Percentiles rank a stretch among this genome's conserved stretches.
Evolutionary conservation across 495 filamentous ascomycete genomes (phyloP).

Genomic region (Lepraria neglecta): DNA sequence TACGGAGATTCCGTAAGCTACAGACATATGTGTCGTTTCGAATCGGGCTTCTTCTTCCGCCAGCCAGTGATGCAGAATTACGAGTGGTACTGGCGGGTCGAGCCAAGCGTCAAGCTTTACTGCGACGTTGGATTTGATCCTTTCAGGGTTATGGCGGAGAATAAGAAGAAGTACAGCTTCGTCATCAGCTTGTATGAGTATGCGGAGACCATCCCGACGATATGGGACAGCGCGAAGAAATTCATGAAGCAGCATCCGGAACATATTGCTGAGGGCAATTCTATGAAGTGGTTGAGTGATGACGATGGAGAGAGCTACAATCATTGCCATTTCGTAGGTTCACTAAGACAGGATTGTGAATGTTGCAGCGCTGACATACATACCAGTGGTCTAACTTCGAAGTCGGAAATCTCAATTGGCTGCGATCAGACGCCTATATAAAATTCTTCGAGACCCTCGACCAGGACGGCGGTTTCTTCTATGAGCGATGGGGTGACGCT

Average conservation of each 20-base stretch:
- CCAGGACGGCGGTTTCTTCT: conserved; percentile 83
- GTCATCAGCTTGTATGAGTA: conserved; percentile 91
- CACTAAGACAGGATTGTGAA: not conserved
- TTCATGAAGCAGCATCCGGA: conserved; percentile 86
- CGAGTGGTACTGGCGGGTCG: conserved; percentile 90
- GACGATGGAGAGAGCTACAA: conserved; percentile 88
- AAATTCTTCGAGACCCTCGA: conserved; percentile 79
- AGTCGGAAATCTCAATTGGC: conserved; percentile 77
- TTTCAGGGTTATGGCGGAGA: conserved; percentile 81
- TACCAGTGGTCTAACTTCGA: conserved; percentile 87
- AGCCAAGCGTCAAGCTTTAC: conserved; percentile 80
- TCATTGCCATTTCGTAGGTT: conserved; percentile 88
- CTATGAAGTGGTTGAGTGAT: conserved; percentile 85
- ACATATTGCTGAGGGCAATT: conserved; percentile 76
- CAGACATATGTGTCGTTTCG: conserved; percentile 90
- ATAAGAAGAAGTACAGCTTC: conserved; percentile 87
- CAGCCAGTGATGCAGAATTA: conserved; percentile 76
- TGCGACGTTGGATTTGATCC: conserved; percentile 80
- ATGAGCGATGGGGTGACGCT: conserved; percentile 88
- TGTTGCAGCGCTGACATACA: not conserved
- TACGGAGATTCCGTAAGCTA: conserved; percentile 92
- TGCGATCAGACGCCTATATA: conserved; percentile 68
- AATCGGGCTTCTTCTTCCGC: conserved; percentile 90
- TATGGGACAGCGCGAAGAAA: conserved; percentile 88
- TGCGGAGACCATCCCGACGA: conserved; percentile 86